Base-by-base conservation (phyloP, 305 asterid genomes). In the Coffea humblotiana region DNA sequence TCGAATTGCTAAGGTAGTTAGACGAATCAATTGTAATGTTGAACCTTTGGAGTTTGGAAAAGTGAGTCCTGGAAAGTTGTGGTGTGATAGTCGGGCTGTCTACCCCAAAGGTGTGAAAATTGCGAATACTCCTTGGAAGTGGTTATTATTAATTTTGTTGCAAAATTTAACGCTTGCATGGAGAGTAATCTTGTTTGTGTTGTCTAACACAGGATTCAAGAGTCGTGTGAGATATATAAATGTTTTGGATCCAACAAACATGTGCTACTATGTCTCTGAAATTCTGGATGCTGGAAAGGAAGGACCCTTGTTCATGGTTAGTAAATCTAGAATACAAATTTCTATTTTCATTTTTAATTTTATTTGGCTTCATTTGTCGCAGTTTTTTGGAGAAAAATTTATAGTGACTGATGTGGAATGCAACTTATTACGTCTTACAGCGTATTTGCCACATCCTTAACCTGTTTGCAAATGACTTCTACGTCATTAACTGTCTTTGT, bases 1-100 rank as follows among this genome's bases (percentile, higher is more conserved):
- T 85, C 99, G 99, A 75, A 93, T 96, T 83, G 99, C 99, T 15
- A 96, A 92, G 84, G 97, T 96, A 60, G 93, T 96, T 61, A 88
- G 99, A 88, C 91, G 98, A 80, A 92, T 96, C 78, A 91, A 84
- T 85, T 94, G 98, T 91, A 91, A 87, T 75, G 94, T 94, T 60
- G 98, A 96, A 85, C 87, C 91, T 81, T 83, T 92, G 85, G 89
- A 88, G 75, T 89, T 83, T 74, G 99, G 99, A 82, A 82, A 75
- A 77, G 88, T 96, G 71, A 82, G 81, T 67, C 85, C 87, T 78
- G 97, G 93, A 80, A 91, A 87, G 81, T 84, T 91, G 73, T 96
- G 99, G 99, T 89, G 97, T 49, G 99, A 96, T 78, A 85, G 88
- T 88, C 91, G 91, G 74, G 99, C 98, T 54, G 93, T 96, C 79